Base-by-base conservation (phyloP, 257 asterid genomes). In the Gentiana macrophylla region DNA sequence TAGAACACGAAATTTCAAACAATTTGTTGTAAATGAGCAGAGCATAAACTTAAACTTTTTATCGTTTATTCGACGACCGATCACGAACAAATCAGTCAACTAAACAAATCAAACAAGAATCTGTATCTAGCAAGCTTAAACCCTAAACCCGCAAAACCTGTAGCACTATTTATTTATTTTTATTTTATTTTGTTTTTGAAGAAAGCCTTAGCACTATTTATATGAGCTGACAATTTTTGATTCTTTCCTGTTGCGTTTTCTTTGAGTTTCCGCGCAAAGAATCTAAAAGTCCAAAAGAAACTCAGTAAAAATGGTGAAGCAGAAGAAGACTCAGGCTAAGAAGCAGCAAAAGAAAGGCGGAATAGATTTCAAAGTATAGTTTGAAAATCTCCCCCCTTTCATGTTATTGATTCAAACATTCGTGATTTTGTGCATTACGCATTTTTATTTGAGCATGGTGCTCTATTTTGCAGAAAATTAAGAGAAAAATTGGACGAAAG, bases 401-500 rank as follows among this genome's bases (percentile, higher is more conserved):
- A 58, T 6, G 1, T 56, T 6, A 6, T 50, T 35, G 44, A 47
- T 12, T 34, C 3, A 10, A 45, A 52, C 4, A 24, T 51, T 37
- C 24, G 35, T 44, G 32, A 5, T 43, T 10, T 12, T 3, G 8
- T 36, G 50, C 4, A 1, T 52, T 24, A 37, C 52, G 44, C 44
- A 33, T 8, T 52, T 41, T 46, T 38, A 35, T 37, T 49, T 49
- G 2, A 32, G 35, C 49, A 53, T 50, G 5, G 6, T 8, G 55
- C 13, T 50, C 41, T 15, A 2, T 59, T 56, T 50, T 49, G 73
- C 84, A 92, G 97, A 92, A 92, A 88, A 78, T 72, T 49, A 88
- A 68, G 81, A 75, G 93, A 70, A 92, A 91, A 77, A 46, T 92
- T 43, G 97, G 98, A 43, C 75, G 95, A 77, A 92, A 78, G 76